Evolutionary conservation across 192 early-diverging fungal genomes (phyloP), one percentile per base, ranked within the genome.

Genomic region (Coemansia sp.): DNA sequence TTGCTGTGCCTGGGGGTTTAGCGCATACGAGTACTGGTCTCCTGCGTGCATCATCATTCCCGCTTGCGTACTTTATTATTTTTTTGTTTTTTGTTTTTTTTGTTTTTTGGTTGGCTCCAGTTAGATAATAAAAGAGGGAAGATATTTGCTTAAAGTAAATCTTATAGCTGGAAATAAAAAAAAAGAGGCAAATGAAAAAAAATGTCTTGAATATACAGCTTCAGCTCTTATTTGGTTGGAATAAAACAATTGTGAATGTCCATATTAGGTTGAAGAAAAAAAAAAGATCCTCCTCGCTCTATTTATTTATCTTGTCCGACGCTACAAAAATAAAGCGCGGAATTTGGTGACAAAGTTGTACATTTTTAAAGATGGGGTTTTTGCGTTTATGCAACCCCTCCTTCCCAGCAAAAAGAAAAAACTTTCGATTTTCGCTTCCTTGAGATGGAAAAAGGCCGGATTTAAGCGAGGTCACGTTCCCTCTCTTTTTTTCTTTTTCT

Each of bases 21-120:
- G 59, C 50, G 64, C 36, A 58, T 79, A 74, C 11, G 71, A 65
- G 56, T 74, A 71, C 38, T 80, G 77, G 61, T 80, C 77, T 33
- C 70, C 56, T 45, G 76, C 76, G 59, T 80, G 77, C 54, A 80
- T 80, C 77, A 80, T 80, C 62, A 48, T 62, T 60, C 46, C 25
- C 3, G 9, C 22, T 19, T 36, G 23, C 0, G 29, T 29, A 3
- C 29, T 29, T 29, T 29, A 29, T 29, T 29, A 2, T 33, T 5
- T 4, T 33, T 7, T 22, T 55, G 2, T 33, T 55, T 55, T 15
- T 22, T 13, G 53, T 55, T 55, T 8, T 15, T 14, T 33, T 9
- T 32, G 10, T 5, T 57, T 57, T 57, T 57, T n/a, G 55, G 34
- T 34, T 36, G 55, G 32, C 13, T 57, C 11, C 38, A 29, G 29